These are phyloP conservation scores for Eucalyptus coolabah DNA, from an alignment of 345 rosid species.

Conservation along the genomic window DNA sequence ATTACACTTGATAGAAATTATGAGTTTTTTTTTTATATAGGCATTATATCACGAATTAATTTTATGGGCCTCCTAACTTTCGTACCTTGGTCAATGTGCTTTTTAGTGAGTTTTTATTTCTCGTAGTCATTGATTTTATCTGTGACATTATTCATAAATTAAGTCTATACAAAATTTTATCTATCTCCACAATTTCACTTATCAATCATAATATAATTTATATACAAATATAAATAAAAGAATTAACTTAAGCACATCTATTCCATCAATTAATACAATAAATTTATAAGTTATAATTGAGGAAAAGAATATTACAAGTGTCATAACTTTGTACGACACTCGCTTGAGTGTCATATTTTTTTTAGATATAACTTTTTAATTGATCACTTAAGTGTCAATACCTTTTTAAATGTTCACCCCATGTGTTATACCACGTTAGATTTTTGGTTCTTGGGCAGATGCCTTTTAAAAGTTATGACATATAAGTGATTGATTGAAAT, in stretches of 20 bases:
- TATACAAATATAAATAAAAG: no score
- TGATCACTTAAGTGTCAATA: rapidly evolving
- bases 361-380: no score
- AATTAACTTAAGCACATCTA: neutral
- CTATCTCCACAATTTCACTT: neutral
- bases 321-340: rapidly evolving
- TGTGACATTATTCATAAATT: no score
- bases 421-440: no score
- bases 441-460: no score
- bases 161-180: no score
- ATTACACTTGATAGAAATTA: neutral
- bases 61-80: neutral
- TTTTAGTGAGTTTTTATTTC: neutral
- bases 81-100: neutral
- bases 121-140: neutral
- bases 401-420: no score
- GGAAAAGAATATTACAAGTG: no score
- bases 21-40: neutral
- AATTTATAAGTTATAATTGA: neutral
- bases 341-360: no score
- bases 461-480: no score
- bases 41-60: neutral
- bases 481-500: no score
- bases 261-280: neutral
- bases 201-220: no score